phyloP scores from a whole-genome alignment of 2,329 filamentous ascomycete species.

The Macrophomina tecta region DNA sequence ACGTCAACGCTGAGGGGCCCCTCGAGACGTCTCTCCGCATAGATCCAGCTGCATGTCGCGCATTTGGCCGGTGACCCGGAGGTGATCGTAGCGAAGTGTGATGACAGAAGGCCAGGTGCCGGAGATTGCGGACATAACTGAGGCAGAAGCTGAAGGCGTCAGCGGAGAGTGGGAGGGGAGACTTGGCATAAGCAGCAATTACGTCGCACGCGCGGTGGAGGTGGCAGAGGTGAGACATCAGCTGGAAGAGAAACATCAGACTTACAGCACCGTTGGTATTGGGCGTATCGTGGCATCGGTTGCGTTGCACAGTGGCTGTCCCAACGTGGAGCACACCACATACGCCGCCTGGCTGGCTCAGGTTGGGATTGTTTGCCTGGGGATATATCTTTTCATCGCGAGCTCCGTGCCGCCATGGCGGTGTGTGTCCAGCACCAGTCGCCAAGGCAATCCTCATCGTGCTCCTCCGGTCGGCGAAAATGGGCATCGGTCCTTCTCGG shows the following conservation, averaged over 20 bases:
- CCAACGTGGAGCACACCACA: constrained; percentile 17
- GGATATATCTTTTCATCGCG: constrained; percentile 8
- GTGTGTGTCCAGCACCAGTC: background rate
- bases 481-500: constrained; percentile 12
- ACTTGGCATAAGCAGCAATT: background rate
- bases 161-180: background rate
- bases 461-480: background rate
- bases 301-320: constrained; percentile 11
- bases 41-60: constrained; percentile 16
- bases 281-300: background rate
- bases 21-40: constrained; percentile 1
- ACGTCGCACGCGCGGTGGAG: background rate
- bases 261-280: constrained; percentile 4
- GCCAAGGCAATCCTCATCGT: background rate
- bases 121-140: constrained; percentile 20
- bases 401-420: background rate
- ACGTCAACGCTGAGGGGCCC: constrained; percentile 3
- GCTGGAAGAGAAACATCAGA: constrained; percentile 8
- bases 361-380: background rate
- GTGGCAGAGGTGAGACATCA: background rate
- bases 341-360: background rate
- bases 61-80: constrained; percentile 10
- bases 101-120: background rate
- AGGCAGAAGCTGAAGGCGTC: background rate
- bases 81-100: background rate